Conservation (phyloP, 1,139 yeast species). For the Geotrichum candidum region DNA sequence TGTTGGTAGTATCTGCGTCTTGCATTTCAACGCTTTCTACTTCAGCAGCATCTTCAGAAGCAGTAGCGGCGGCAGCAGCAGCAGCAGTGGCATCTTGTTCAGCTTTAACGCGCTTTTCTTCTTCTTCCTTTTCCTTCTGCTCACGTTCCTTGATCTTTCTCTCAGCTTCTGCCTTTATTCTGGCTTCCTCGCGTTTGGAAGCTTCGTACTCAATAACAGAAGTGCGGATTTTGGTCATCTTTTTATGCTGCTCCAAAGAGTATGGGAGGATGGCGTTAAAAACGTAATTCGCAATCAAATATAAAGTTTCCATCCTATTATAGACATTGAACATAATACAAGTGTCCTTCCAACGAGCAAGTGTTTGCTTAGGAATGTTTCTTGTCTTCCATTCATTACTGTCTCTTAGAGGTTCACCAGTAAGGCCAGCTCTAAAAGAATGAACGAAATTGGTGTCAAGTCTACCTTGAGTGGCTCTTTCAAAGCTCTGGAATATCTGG, state of each 20-base stretch:
- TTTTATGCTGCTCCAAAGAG: conserved; percentile 37
- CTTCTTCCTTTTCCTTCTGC: conserved; percentile 32
- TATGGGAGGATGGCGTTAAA: conserved; percentile 35
- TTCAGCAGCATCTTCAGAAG: conserved; percentile 17
- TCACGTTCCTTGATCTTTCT: conserved; percentile 24
- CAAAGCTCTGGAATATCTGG: conserved; percentile 10
- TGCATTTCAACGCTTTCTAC: conserved; percentile 19
- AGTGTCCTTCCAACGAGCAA: conserved; percentile 66
- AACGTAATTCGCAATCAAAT: conserved; percentile 48
- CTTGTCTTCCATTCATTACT: conserved; percentile 5
- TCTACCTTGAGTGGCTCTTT: neutral
- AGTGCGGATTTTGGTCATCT: conserved; percentile 30
- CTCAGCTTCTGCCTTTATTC: conserved; percentile 37
- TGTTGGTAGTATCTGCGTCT: conserved; percentile 17
- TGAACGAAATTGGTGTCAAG: conserved; percentile 6
- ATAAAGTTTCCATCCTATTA: conserved; percentile 38
- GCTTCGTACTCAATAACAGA: conserved; percentile 20
- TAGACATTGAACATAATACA: conserved; percentile 46
- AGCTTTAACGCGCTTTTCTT: conserved; percentile 24
- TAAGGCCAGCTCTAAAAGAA: conserved; percentile 3
- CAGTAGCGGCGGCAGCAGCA: conserved; percentile 22
- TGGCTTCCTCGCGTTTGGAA: conserved; percentile 23
- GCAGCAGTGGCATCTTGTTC: conserved; percentile 21
- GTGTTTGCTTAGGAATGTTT: conserved; percentile 46
- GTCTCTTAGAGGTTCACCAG: conserved; percentile 20